Percentiles rank a stretch among this genome's conserved stretches.
phyloP scores from a whole-genome alignment of 2,329 filamentous ascomycete species.

The Xylariaceae sp. region DNA sequence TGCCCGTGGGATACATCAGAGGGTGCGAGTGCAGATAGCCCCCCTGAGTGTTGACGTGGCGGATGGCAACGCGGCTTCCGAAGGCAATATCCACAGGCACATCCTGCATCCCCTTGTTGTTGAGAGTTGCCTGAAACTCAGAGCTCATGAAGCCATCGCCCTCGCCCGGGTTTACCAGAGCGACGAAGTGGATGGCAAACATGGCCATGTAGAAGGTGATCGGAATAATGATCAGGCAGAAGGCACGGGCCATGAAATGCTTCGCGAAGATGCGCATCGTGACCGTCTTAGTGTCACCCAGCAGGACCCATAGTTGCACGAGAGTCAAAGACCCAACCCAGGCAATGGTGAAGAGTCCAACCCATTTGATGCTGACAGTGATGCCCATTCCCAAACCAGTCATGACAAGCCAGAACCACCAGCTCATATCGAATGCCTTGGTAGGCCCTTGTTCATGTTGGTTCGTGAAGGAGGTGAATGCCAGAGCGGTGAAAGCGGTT shows the following conservation, averaged over 20 bases:
- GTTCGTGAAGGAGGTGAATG: constrained; percentile 91
- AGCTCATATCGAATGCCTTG: constrained; percentile 79
- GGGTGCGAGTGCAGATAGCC: constrained; percentile 95
- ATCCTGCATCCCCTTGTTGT: constrained; percentile 93
- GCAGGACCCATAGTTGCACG: constrained; percentile 88
- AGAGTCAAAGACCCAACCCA: constrained; percentile 92
- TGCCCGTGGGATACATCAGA: constrained; percentile 95
- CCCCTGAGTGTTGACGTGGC: constrained; percentile 95
- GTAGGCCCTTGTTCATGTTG: constrained; percentile 88
- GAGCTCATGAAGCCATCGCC: constrained; percentile 99
- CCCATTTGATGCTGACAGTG: constrained; percentile 96
- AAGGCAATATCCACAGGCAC: constrained; percentile 87
- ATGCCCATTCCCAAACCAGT: constrained; percentile 83
- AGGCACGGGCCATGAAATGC: constrained; percentile 83
- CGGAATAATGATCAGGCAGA: constrained; percentile 88
- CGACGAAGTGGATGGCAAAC: constrained; percentile 95
- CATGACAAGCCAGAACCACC: constrained; percentile 96
- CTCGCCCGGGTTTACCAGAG: constrained; percentile 88
- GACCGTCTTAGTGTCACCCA: constrained; percentile 82
- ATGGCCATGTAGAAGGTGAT: constrained; percentile 88
- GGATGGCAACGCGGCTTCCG: constrained; percentile 76
- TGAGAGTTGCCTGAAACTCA: constrained; percentile 95
- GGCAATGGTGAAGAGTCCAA: constrained; percentile 95
- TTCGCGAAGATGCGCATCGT: constrained; percentile 83
- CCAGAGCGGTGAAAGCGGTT: constrained; percentile 82